Base-by-base conservation (phyloP, 179 eudicot genomes). In the Gypsophila paniculata region DNA sequence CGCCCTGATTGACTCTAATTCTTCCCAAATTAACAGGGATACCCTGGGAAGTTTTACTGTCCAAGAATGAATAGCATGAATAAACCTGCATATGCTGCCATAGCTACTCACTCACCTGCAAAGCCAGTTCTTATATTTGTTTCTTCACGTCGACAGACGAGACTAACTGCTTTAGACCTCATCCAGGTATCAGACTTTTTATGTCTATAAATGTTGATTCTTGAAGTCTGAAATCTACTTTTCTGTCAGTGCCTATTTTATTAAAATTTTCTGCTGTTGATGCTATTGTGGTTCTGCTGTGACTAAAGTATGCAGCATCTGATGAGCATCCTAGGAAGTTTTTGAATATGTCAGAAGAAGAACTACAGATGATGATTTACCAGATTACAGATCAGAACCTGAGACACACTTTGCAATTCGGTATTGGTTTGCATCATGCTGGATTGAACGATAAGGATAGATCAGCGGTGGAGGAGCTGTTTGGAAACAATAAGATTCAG, bases 41-140 rank as follows among this genome's bases (percentile, higher is more conserved):
- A 94, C 73, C 99, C 99, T 68, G 99, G 99, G 80, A 94, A 94
- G 84, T 94, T 74, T 77, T 94, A 94, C 80, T 94, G 97, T 78
- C 99, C 97, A 36, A 91, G 99, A 77, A 94, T 94, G 99, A 90
- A 90, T 80, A 94, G 99, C 87, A 94, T 94, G 99, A 94, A 94
- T 51, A 94, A 94, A 72, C 99, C 99, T 76, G 81, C 99, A 4
- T 94, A 91, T 87, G 99, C 99, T 72, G 97, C 99, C 74, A 91
- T 94, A 83, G 84, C 91, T 66, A 83, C 93, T 38, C 99, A 94
- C 85, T 91, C 99, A 61, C 99, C 99, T 57, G 85, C 97, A 79
- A 94, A 94, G 77, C 99, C 99, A 44, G 97, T 94, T 76, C 91
- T 94, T 62, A 85, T 94, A 59, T 94, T 94, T 85, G 99, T 94